Evolutionary conservation across 345 rosid genomes (phyloP).

Genomic region (Lumnitzera littorea): DNA sequence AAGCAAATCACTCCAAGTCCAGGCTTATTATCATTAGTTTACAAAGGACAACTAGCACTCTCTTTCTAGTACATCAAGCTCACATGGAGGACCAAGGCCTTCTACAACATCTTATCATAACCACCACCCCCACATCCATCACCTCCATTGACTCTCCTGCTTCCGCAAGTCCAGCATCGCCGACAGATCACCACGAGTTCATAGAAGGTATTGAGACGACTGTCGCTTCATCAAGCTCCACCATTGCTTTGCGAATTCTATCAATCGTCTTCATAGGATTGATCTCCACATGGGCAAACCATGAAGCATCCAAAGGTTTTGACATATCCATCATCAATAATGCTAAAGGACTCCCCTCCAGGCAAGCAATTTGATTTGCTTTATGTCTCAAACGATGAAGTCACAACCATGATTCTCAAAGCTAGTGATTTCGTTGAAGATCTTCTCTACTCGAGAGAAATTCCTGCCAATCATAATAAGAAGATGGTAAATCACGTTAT

Average conservation of each 20-base stretch:
- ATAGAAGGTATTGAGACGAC: no score
- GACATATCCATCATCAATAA: conserved; percentile 30
- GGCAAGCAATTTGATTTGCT: conserved; percentile 36
- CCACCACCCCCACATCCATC: no score
- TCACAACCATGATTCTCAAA: conserved; percentile 32
- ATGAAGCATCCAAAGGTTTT: conserved; percentile 27
- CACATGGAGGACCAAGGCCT: no score
- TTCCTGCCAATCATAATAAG: conserved; percentile 5
- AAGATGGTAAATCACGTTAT: conserved; percentile 27
- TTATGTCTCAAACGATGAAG: conserved; percentile 49
- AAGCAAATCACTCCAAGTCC: no score
- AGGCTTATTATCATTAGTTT: no score
- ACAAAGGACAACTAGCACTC: no score
- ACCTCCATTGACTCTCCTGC: no score
- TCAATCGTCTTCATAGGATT: conserved; percentile 26
- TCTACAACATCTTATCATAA: no score
- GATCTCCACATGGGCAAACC: conserved; percentile 53
- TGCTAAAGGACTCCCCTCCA: conserved; percentile 10
- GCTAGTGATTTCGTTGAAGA: conserved; percentile 31
- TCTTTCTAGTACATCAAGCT: no score
- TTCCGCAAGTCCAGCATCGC: no score
- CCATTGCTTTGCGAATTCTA: conserved; percentile 28
- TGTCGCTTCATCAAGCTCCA: background rate
- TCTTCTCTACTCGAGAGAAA: conserved; percentile 24
- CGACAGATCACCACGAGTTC: no score